Evolutionary conservation across 2,329 filamentous ascomycete species (phyloP).

Genomic region (Paecilomyces variotii): DNA sequence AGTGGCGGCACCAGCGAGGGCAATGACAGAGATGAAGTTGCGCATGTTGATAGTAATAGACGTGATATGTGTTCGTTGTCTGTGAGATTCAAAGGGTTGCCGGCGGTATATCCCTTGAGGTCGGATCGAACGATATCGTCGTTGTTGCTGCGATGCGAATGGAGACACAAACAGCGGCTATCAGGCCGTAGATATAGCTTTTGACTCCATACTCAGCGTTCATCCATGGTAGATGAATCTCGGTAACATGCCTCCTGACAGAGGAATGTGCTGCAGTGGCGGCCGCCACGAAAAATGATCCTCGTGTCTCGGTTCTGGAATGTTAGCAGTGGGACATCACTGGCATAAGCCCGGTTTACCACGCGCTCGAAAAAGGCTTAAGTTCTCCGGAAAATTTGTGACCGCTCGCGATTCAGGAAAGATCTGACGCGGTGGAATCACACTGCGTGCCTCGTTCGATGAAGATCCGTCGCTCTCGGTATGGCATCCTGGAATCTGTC

Average conservation of each 20-base stretch:
- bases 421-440: not conserved
- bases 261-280: not conserved
- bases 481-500: not conserved
- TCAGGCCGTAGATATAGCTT: not conserved
- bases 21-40: slow-evolving; percentile 1
- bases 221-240: not conserved
- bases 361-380: not conserved
- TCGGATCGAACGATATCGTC: not conserved
- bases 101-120: not conserved
- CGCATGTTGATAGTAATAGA: not conserved
- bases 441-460: not conserved
- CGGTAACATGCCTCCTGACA: not conserved
- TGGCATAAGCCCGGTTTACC: not conserved
- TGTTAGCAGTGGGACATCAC: not conserved
- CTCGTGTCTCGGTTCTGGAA: not conserved
- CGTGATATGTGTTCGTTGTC: not conserved
- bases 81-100: not conserved
- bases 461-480: not conserved
- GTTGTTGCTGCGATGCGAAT: not conserved
- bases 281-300: not conserved
- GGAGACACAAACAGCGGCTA: not conserved
- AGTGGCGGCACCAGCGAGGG: not conserved
- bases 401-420: not conserved
- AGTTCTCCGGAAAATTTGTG: not conserved
- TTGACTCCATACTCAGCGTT: not conserved